phyloP scores from a whole-genome alignment of 2,329 filamentous ascomycete genomes.

The Ophiosphaerella herpotricha region DNA sequence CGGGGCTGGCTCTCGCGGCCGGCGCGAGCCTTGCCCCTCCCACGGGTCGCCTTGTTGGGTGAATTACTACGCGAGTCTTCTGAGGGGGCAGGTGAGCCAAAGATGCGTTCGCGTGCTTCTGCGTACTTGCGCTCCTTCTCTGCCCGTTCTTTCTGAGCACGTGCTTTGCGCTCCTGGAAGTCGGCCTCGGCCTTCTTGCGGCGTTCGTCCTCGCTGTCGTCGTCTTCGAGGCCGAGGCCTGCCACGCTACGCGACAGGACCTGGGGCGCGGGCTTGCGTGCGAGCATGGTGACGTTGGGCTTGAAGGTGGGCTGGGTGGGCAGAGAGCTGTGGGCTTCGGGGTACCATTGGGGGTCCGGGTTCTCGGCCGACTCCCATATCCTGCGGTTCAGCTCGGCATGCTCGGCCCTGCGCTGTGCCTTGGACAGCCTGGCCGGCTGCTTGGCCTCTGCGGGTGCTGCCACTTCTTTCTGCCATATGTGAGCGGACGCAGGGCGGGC shows the following conservation, averaged over 20 bases:
- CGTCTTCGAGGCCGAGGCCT: conserved; percentile 52
- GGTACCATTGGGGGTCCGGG: conserved; percentile 73
- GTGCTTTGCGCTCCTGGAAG: conserved; percentile 76
- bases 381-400: conserved; percentile 81
- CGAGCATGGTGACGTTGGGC: conserved; percentile 80
- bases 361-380: conserved; percentile 89
- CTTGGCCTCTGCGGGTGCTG: conserved; percentile 45
- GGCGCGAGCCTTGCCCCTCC: conserved; percentile 45
- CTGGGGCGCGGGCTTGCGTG: conserved; percentile 73
- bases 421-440: conserved; percentile 64
- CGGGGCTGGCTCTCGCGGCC: conserved; percentile 46
- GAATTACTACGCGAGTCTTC: conserved; percentile 44
- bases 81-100: conserved; percentile 62
- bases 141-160: conserved; percentile 78
- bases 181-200: conserved; percentile 66
- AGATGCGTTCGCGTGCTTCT: conserved; percentile 84
- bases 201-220: conserved; percentile 68
- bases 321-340: conserved; percentile 66
- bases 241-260: conserved; percentile 63
- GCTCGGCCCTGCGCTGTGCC: conserved; percentile 76
- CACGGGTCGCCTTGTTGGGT: conserved; percentile 36
- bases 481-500: conserved; percentile 20
- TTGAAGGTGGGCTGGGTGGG: conserved; percentile 76
- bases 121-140: conserved; percentile 92
- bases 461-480: conserved; percentile 41